Evolutionary conservation across 306 rosid genomes (phyloP), one percentile per base, ranked within the genome.

Genomic region (Medicago arabica): DNA sequence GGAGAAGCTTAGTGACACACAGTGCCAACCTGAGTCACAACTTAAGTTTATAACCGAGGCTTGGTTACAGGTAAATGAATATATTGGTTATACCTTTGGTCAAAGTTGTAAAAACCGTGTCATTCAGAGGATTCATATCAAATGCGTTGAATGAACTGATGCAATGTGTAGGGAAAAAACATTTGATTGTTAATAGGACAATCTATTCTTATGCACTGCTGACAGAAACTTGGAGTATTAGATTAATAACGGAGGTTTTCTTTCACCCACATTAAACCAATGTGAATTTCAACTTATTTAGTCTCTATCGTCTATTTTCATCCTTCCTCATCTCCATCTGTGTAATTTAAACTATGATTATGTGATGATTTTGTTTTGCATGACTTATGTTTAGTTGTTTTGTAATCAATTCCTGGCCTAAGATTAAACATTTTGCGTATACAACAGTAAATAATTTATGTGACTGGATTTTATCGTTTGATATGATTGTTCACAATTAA

Each of bases 21-120:
- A 92, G 78, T 92, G 97, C 87, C 96, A 91, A 87, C 99, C 99
- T 49, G 97, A 95, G 84, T 87, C 99, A 34, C 97, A 92, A 87
- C 93, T 95, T 65, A 95, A 95, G 87, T 95, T 95, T 85, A 95
- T 95, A 40, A 92, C 93, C 6, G 99, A 95, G 80, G 97, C 99
- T 14, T 95, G 99, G 99, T 87, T 92, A 77, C 99, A 95, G 96
- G 99, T 95, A 84, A 14, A 7, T 66, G 49, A 53, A 43, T 70
- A 43, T 68, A 75, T 63, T 77, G 18, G 41, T 34, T 77, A 23
- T 55, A 39, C 47, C 50, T 60, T 50, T 58, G 18, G 8, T 46
- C 15, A 43, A 19, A 46, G 59, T 15, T 0, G 25, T 49, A 68
- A 28, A 25, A 4, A 25, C 34, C 34, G 40, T 21, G 63, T 51